Evolutionary conservation across 257 asterid species (phyloP), one percentile per base, ranked within the genome.

Genomic region (Apocynum venetum): DNA sequence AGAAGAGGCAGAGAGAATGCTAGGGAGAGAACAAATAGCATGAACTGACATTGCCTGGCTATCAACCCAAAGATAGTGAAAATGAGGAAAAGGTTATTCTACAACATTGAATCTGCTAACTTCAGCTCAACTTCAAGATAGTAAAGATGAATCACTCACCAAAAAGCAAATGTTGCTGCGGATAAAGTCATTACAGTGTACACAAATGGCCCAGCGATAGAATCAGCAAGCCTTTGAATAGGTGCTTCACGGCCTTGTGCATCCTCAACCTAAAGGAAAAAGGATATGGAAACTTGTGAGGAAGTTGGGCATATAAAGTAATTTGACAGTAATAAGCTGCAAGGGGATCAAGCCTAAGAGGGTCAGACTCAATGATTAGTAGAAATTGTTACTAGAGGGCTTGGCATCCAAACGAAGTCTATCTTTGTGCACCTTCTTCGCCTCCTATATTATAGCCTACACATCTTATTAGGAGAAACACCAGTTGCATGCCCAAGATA

Each of bases 231-330:
- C 88, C 99, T 89, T 82, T 95, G 99, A 79, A 95, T 93, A 75
- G 99, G 98, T 79, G 99, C 99, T 91, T 95, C 99, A 76, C 98
- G 97, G 75, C 98, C 98, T 82, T 93, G 99, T 77, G 98, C 99
- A 89, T 95, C 99, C 88, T 95, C 99, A 78, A 95, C 97, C 99
- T 95, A n/a, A 77, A 47, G 72, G 71, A 68, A 57, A 47, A 55
- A 40, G 65, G 31, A 73, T 40, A 51, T 17, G 55, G 20, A 7
- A 14, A 74, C 69, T 51, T 38, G 36, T 46, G 20, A 56, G 36
- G 71, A 59, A 35, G 59, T 66, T 4, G 41, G 12, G 48, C 8
- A 66, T 8, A 40, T 40, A 11, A 40, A n/a, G 20, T 61, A 63
- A 56, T 43, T 10, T 47, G 9, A 38, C 76, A 71, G 63, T 44